phyloP scores from a whole-genome alignment of 108 stramenopile genomes.

The Stephanodiscus minutulus region DNA sequence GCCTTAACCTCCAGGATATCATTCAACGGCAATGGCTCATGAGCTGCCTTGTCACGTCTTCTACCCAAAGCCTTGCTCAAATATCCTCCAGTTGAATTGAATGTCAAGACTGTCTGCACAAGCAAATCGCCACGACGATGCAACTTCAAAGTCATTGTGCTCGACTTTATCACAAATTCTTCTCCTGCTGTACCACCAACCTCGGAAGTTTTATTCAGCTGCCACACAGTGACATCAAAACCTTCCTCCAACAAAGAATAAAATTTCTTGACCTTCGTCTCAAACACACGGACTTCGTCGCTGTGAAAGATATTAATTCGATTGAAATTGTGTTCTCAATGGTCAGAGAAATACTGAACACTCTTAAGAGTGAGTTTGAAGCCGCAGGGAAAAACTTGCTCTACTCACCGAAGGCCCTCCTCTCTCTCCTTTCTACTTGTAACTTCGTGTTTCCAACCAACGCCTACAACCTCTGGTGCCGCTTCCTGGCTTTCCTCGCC shows the following conservation, averaged over 20 bases:
- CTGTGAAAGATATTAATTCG: conserved; percentile 28
- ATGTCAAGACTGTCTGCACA: conserved; percentile 79
- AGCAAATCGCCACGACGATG: conserved; percentile 78
- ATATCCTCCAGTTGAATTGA: conserved; percentile 83
- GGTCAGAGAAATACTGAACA: not conserved
- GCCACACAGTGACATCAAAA: conserved; percentile 88
- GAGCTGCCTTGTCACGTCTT: conserved; percentile 68
- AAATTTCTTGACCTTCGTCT: conserved; percentile 72
- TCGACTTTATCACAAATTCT: conserved; percentile 83
- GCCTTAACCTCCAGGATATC: conserved; percentile 89
- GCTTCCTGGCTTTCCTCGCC: conserved; percentile 63
- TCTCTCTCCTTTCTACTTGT: conserved; percentile 83
- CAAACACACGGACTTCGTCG: conserved; percentile 80
- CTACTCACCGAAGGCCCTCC: conserved; percentile 68
- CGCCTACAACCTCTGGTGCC: conserved; percentile 57
- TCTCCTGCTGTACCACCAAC: conserved; percentile 60
- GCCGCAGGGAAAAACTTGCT: not conserved
- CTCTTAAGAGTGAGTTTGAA: not conserved
- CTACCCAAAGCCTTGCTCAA: conserved; percentile 84
- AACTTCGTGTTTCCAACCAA: conserved; percentile 85
- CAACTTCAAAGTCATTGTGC: conserved; percentile 78
- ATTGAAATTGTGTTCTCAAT: not conserved
- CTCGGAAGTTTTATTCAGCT: conserved; percentile 67
- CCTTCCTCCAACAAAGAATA: conserved; percentile 77
- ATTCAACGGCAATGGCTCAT: conserved; percentile 83